These are phyloP conservation scores for Phytopythium boreale DNA, from an alignment of 352 stramenopile genomes.

Conservation along the genomic window DNA sequence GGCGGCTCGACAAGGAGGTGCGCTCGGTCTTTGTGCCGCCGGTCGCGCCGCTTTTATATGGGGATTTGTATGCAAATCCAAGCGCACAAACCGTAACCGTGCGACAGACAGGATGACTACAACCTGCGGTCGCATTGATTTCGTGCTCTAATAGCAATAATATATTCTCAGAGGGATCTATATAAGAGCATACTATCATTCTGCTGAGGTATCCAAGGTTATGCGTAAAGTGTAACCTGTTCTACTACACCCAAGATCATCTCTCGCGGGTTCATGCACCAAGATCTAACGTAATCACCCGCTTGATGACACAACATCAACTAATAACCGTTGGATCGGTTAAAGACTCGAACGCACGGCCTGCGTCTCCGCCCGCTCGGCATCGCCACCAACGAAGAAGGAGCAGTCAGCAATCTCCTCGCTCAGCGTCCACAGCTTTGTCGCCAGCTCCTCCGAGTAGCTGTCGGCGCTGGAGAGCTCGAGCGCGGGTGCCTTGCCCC, in stretches of 20 bases:
- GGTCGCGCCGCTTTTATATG: background rate
- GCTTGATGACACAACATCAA: background rate
- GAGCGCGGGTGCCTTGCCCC: conserved; percentile 22
- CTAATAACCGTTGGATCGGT: background rate
- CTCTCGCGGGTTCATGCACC: background rate
- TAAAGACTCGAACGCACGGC: background rate
- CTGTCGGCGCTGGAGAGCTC: conserved; percentile 27
- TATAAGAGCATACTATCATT: background rate
- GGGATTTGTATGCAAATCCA: background rate
- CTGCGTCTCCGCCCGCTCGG: background rate
- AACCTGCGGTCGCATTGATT: background rate
- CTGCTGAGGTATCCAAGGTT: background rate
- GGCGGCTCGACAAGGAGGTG: background rate
- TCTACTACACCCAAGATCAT: background rate
- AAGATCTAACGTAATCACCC: conserved; percentile 2
- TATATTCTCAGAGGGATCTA: background rate
- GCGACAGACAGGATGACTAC: background rate
- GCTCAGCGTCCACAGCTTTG: conserved; percentile 32
- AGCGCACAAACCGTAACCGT: background rate
- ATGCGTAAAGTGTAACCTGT: background rate
- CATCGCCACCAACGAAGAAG: background rate
- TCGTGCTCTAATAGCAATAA: background rate
- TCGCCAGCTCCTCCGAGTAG: conserved; percentile 22
- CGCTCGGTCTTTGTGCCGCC: background rate
- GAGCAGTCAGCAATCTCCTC: background rate